A percentile compares a stretch with the other conserved stretches of the same genome.
Evolutionary conservation across 805 yeast species (phyloP).

Genomic region (Phaffomyces opuntiae): DNA sequence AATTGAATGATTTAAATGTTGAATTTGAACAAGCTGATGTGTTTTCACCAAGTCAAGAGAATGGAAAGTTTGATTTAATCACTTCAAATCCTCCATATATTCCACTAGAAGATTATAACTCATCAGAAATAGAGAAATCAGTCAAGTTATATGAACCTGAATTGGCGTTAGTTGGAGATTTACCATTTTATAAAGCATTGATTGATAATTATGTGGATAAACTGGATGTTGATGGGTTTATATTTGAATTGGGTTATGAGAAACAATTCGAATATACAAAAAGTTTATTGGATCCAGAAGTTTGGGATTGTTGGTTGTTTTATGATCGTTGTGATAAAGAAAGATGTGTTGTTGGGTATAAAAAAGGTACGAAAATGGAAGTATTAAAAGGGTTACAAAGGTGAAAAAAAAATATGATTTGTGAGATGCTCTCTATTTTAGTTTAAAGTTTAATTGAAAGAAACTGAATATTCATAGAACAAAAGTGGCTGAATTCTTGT

Average conservation of each 20-base stretch:
- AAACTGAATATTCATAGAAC: no score
- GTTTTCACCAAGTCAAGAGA: neutral
- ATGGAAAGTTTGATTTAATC: constrained; percentile 39
- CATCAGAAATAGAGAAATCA: constrained; percentile 44
- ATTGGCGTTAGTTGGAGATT: constrained; percentile 71
- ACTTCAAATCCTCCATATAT: constrained; percentile 93
- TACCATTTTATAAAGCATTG: constrained; percentile 61
- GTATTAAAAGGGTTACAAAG: constrained; percentile 3
- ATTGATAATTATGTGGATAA: constrained; percentile 36
- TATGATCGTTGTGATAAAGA: constrained; percentile 45
- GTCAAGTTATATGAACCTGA: constrained; percentile 71
- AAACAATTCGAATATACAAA: constrained; percentile 46
- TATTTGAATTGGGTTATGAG: constrained; percentile 69
- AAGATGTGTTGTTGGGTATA: constrained; percentile 65
- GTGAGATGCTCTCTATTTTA: no score
- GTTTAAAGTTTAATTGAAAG: neutral
- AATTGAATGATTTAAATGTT: constrained; percentile 1
- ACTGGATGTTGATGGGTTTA: constrained; percentile 45
- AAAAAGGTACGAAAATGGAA: constrained; percentile 17
- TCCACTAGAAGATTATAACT: constrained; percentile 36
- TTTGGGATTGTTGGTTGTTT: constrained; percentile 45
- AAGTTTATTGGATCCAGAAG: constrained; percentile 9
- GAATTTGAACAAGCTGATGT: constrained; percentile 7
- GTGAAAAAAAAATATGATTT: neutral
- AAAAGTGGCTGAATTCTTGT: no score